Evolutionary conservation across 352 stramenopile species (phyloP).

Genomic region (Globisporangium rhizosaccharum): DNA sequence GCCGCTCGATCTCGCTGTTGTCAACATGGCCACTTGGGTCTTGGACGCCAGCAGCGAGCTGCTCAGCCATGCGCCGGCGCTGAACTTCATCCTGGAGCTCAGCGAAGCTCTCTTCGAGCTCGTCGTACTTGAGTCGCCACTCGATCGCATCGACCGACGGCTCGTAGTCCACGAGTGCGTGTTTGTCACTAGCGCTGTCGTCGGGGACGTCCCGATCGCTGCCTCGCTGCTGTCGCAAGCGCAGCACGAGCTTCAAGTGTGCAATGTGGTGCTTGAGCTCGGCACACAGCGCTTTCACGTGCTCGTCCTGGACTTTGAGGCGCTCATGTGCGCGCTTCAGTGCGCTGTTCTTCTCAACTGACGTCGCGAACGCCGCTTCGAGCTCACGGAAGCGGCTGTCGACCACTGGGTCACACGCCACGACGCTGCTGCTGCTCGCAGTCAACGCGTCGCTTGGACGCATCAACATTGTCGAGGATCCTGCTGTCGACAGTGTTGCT

Average conservation of each 20-base stretch:
- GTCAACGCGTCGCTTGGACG: not conserved
- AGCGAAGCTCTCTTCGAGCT: slow-evolving; percentile 54
- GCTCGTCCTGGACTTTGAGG: slow-evolving; percentile 44
- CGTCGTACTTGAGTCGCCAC: slow-evolving; percentile 81
- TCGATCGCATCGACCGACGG: slow-evolving; percentile 72
- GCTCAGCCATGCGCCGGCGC: slow-evolving; percentile 12
- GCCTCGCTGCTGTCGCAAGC: slow-evolving; percentile 14
- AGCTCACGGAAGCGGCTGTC: slow-evolving; percentile 50
- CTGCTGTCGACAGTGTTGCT: not conserved
- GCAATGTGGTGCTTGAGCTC: slow-evolving; percentile 57
- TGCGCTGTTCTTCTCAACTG: slow-evolving; percentile 53
- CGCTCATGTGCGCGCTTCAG: slow-evolving; percentile 53
- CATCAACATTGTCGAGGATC: not conserved
- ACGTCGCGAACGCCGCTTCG: slow-evolving; percentile 50
- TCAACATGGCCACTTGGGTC: not conserved
- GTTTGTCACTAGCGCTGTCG: slow-evolving; percentile 12
- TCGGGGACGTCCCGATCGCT: slow-evolving; percentile 1
- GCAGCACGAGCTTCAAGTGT: slow-evolving; percentile 56
- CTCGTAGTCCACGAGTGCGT: slow-evolving; percentile 35
- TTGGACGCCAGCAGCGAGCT: slow-evolving; percentile 2
- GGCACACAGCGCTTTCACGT: slow-evolving; percentile 40
- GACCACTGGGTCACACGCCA: slow-evolving; percentile 27
- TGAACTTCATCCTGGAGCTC: slow-evolving; percentile 49
- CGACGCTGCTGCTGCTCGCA: slow-evolving; percentile 1
- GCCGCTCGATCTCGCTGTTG: slow-evolving; percentile 38